Base-by-base conservation (phyloP, 495 filamentous ascomycete species). In the Trichoderma gamsii region DNA sequence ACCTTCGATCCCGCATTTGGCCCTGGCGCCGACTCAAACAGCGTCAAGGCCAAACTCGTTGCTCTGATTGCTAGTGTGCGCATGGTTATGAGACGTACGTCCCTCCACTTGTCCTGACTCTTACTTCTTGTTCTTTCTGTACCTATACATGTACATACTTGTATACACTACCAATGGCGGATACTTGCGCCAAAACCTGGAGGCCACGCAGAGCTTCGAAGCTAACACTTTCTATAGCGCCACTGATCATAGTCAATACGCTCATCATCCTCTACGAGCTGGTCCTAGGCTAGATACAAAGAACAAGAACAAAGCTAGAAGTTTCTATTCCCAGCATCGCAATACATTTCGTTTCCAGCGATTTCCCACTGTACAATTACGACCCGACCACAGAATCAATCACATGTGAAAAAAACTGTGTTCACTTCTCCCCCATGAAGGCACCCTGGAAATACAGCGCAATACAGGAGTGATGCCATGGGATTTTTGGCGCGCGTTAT, bases 51-150 rank as follows among this genome's bases (percentile, higher is more conserved):
- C 43, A 93, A 92, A 76, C 84, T 92, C 32, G 84, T 98, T 71
- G 93, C 96, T 77, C 77, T 98, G 77, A 93, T 98, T 71, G 88
- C 91, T 25, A 92, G 90, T 74, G 92, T 97, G 70, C 81, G 95
- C 79, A 97, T 92, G 66, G 78, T 98, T 64, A 97, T 97, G 92
- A 87, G 95, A 81, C 92, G 94, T 98, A 85, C 67, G 92, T 87
- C 32, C 29, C 65, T 63, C 43, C 15, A 51, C 64, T 51, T 61
- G 38, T 69, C 63, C 61, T 63, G 18, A 56, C 25, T 23, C n/a
- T 15, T 27, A 12, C 18, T 67, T 61, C 38, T 51, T 2, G 15
- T 38, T 9, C 32, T 41, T 56, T 52, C 51, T 71, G 41, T 35
- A 41, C 21, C 2, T 6, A 18, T 46, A 46, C 43, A 46, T 68